A percentile compares a stretch with the other conserved stretches of the same genome.
Conservation (phyloP, 345 rosid genomes). For the Populus simonii region DNA sequence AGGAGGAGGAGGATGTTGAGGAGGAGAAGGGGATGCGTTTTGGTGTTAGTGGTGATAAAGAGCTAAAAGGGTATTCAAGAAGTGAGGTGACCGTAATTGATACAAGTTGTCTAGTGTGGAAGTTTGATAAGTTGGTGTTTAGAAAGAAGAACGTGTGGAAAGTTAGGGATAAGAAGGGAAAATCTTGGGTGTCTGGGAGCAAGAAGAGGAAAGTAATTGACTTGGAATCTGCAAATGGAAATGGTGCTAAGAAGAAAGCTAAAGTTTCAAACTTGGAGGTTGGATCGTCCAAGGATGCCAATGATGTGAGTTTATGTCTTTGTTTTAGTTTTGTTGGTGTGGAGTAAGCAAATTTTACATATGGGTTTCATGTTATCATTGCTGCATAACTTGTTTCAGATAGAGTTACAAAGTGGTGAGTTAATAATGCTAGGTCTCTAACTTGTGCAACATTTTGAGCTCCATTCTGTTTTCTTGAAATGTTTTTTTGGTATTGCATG, state of each 20-base stretch:
- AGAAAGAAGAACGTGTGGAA: conserved; percentile 81
- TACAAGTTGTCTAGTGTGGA: conserved; percentile 77
- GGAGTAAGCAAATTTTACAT: not conserved
- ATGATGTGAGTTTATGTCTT: conserved; percentile 28
- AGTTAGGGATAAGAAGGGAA: conserved; percentile 77
- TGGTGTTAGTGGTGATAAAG: conserved; percentile 33
- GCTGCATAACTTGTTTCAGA: conserved; percentile 4
- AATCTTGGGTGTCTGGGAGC: conserved; percentile 39
- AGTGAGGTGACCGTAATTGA: conserved; percentile 95
- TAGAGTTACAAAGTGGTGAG: not conserved
- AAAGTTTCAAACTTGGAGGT: conserved; percentile 31
- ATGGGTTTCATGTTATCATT: not conserved
- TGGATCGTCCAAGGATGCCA: conserved; percentile 14
- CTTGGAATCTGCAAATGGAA: conserved; percentile 29
- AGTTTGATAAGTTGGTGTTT: conserved; percentile 73
- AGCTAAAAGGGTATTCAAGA: conserved; percentile 71
- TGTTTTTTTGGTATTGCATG: conserved; percentile 11
- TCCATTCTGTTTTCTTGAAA: not conserved
- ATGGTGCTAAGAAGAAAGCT: conserved; percentile 45
- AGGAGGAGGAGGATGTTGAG: conserved; percentile 25
- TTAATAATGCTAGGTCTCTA: not conserved
- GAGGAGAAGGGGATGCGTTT: conserved; percentile 31
- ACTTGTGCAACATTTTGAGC: not conserved
- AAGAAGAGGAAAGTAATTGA: conserved; percentile 62
- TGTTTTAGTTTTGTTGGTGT: not conserved